Evolutionary conservation across 805 yeast genomes (phyloP), one percentile per base, ranked within the genome.

Genomic region (Kazachstania kunashirensis): DNA sequence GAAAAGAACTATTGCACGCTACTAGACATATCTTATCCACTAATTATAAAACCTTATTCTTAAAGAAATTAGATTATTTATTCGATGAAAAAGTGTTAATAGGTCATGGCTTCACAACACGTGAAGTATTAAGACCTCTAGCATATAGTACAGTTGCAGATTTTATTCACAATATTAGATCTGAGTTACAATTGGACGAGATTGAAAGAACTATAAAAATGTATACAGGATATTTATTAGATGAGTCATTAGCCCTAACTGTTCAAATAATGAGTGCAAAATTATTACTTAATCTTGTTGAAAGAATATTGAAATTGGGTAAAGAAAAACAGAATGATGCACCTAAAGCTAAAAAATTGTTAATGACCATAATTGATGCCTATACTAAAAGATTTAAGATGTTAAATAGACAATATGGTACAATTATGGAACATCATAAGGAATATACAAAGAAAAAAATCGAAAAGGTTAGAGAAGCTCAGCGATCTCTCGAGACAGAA

Each of bases 261-360:
- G 95, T 88, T 25, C 97, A 94, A 57, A 83, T 88, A 8, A 86
- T 92, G 96, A 83, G 96, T 61, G 95, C 96, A 2, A 89, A 88
- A 59, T 65, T 92, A 23, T 61, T 92, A 23, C 61, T 89, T 43
- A 94, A 92, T 57, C 65, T 94, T 49, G 89, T 92, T 15, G 98
- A 94, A 47, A 67, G 94, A 30, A 81, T 92, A 27, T 70, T 82
- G 72, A 81, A 82, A 50, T 59, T 88, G 48, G 64, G 64, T 6
- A 59, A 56, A 40, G 63, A 59, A 39, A 88, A 83, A 28, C 81
- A 82, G 36, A 83, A 83, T 46, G 71, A 75, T 19, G 95, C 92
- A 44, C 68, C 67, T n/a, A 56, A 67, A 47, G 63, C 65, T 3
- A 59, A 62, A 37, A 94, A 85, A 55, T 64, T 94, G 36, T 73